phyloP scores from a whole-genome alignment of 179 eudicot genomes.

The Patellifolia procumbens region DNA sequence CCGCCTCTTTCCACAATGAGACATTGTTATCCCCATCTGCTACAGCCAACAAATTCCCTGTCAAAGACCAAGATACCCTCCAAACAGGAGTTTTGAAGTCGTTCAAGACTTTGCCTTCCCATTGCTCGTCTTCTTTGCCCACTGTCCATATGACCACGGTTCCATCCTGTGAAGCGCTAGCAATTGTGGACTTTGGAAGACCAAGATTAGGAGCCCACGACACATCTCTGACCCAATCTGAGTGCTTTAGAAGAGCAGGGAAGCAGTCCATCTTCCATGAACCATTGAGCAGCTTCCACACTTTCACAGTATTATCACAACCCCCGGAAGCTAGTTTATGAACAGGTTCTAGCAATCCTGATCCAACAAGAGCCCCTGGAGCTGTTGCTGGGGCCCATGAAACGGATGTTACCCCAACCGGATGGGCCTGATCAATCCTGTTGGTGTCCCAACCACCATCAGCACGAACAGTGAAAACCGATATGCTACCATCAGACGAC shows the following conservation, averaged over 20 bases:
- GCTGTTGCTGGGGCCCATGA: conserved; percentile 84
- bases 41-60: conserved; percentile 74
- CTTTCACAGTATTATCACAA: conserved; percentile 73
- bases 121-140: conserved; percentile 69
- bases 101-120: conserved; percentile 74
- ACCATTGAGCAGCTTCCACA: conserved; percentile 76
- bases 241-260: conserved; percentile 81
- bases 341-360: conserved; percentile 56
- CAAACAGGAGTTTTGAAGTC: conserved; percentile 75
- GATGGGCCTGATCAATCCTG: conserved; percentile 78
- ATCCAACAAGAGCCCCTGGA: conserved; percentile 69
- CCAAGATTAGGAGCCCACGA: conserved; percentile 97
- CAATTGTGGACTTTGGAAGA: conserved; percentile 84
- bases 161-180: conserved; percentile 93
- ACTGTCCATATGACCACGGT: conserved; percentile 81
- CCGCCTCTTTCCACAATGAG: conserved; percentile 81
- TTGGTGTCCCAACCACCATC: conserved; percentile 83
- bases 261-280: conserved; percentile 82
- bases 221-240: conserved; percentile 90
- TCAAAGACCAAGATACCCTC: conserved; percentile 84
- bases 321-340: conserved; percentile 87
- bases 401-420: conserved; percentile 80
- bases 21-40: conserved; percentile 74
- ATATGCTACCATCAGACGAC: conserved; percentile 83
- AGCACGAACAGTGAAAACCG: conserved; percentile 58